These are phyloP conservation scores for Annona cherimola DNA, from an alignment of 164 flowering plant genomes.

Conservation along the genomic window DNA sequence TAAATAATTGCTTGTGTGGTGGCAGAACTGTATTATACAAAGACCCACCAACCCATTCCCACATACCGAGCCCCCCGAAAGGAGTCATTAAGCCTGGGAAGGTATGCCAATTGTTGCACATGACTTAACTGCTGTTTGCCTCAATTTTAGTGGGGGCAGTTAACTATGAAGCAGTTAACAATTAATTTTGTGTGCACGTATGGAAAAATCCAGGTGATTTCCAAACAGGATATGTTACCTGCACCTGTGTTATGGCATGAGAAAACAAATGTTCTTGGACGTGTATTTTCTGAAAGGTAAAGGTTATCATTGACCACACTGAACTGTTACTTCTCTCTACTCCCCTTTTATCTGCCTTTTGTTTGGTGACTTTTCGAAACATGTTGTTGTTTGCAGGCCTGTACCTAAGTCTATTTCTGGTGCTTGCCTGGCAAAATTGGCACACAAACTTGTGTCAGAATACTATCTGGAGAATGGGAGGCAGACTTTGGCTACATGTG, in stretches of 20 bases:
- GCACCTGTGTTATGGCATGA: conserved; percentile 28
- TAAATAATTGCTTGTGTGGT: background rate
- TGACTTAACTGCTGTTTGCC: background rate
- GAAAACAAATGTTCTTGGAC: conserved; percentile 17
- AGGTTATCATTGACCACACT: conserved; percentile 19
- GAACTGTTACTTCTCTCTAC: background rate
- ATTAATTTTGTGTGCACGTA: too few species aligned
- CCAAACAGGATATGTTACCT: conserved; percentile 19
- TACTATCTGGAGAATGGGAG: conserved; percentile 7
- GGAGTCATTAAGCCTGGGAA: conserved; percentile 32
- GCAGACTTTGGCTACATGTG: background rate
- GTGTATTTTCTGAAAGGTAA: conserved; percentile 26
- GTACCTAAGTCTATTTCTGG: conserved; percentile 27
- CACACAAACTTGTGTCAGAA: conserved; percentile 21
- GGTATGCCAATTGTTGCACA: conserved; percentile 15
- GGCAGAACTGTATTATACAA: conserved; percentile 40
- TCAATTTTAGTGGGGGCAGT: background rate
- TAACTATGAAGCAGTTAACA: background rate
- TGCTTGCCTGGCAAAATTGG: conserved; percentile 22
- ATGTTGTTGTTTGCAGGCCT: conserved; percentile 15
- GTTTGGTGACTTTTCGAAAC: background rate
- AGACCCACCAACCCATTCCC: conserved; percentile 37
- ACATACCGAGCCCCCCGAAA: conserved; percentile 37
- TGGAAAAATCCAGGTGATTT: conserved; percentile 14
- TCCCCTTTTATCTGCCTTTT: background rate